Conservation (phyloP, 208 protist genomes). For the Trypanosoma scelopori region DNA sequence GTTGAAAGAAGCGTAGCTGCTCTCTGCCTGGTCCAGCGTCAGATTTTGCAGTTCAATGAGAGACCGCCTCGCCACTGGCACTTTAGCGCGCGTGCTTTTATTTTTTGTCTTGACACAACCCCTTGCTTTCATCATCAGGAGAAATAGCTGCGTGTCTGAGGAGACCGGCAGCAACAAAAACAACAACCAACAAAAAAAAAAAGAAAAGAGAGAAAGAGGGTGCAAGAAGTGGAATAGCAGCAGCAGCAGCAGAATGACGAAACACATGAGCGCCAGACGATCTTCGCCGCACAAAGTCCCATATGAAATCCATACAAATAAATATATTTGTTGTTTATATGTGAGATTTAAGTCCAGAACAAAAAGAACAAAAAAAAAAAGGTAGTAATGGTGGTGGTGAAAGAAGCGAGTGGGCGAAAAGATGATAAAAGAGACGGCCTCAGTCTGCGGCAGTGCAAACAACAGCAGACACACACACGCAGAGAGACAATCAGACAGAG, state of each 20-base stretch:
- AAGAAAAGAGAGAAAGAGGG: conserved; percentile 11
- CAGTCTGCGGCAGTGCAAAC: neutral
- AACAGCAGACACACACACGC: no score
- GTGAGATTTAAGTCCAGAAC: conserved; percentile 3
- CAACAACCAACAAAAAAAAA: no score
- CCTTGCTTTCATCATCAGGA: neutral
- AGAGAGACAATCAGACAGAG: neutral
- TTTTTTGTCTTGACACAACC: neutral
- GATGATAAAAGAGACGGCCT: neutral
- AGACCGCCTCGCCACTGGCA: neutral
- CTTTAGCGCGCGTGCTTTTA: neutral
- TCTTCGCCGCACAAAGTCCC: neutral
- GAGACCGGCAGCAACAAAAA: no score
- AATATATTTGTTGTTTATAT: no score
- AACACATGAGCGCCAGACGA: neutral
- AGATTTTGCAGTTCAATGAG: neutral
- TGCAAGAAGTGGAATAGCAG: neutral
- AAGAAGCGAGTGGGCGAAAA: conserved; percentile 5
- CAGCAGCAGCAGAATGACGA: no score
- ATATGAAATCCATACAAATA: no score
- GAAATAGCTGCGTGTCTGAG: neutral
- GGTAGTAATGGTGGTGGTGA: neutral
- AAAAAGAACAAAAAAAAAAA: conserved; percentile 5
- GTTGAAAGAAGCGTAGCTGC: conserved; percentile 23
- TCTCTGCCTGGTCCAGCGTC: neutral